Evolutionary conservation across 768 basidiomycete species (phyloP).

Genomic region (Hygrocybe punicea): DNA sequence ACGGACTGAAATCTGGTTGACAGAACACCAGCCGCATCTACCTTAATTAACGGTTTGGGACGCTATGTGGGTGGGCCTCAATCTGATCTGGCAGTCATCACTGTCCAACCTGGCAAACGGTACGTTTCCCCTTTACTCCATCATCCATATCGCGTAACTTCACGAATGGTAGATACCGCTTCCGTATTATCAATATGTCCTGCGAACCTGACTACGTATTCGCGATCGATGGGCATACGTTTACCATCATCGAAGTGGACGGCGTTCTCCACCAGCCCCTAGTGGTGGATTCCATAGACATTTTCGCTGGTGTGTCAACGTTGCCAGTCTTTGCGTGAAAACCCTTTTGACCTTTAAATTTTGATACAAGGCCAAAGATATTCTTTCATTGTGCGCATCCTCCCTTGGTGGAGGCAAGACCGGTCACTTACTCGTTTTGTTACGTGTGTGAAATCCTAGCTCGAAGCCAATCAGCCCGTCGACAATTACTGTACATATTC

Average conservation of each 20-base stretch:
- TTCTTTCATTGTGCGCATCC: conserved; percentile 34
- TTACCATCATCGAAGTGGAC: conserved; percentile 44
- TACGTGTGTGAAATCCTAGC: not conserved
- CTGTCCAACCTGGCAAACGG: conserved; percentile 37
- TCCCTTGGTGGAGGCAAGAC: not conserved
- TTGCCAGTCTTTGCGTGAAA: not conserved
- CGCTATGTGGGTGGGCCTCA: conserved; percentile 34
- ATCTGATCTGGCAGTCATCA: conserved; percentile 36
- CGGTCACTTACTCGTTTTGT: not conserved
- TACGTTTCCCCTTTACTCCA: conserved; percentile 33
- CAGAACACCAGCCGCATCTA: conserved; percentile 25
- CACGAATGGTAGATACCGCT: conserved; percentile 17
- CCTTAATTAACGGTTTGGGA: conserved; percentile 47
- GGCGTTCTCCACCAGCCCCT: conserved; percentile 34
- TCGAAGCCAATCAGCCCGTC: conserved; percentile 32
- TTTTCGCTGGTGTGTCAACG: conserved; percentile 30
- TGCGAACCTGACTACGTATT: conserved; percentile 32
- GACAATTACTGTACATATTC: conserved; percentile 38
- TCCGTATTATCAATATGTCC: conserved; percentile 32
- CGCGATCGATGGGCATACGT: conserved; percentile 29
- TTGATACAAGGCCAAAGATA: conserved; percentile 31
- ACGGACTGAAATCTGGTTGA: not conserved
- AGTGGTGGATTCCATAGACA: conserved; percentile 37
- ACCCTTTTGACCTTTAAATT: not conserved
- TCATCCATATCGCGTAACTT: too few species aligned